Evolutionary conservation across 495 filamentous ascomycete species (phyloP), one percentile per base, ranked within the genome.

Genomic region (Bathelium albidoporum): DNA sequence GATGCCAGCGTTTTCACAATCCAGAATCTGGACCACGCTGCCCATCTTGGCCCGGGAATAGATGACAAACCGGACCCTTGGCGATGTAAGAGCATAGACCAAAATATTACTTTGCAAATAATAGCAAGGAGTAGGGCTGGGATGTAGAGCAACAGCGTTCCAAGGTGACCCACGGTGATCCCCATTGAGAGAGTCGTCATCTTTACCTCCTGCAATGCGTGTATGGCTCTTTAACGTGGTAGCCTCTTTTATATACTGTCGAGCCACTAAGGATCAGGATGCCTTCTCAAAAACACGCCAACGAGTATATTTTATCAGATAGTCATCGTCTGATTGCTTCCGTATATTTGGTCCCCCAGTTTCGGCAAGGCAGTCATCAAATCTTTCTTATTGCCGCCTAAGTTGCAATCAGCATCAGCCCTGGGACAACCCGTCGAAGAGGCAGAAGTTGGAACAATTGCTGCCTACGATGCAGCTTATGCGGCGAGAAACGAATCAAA

Each of bases 1-100:
- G 41, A 45, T 43, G 18, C 28, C 32, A 64, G 55, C 22, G 44
- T 20, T 49, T 20, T 49, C 31, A 62, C 58, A 44, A 67, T 64
- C 65, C 65, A 66, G 44, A 66, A 52, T 18, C 65, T 53, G 4
- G 65, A 60, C 65, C 61, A 66, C 28, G 24, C 11, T 4, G 65
- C 65, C 10, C 44, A 22, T 24, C 29, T 26, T 2, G 65, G 65
- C 18, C 65, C 65, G 22, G 65, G 65, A 1, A 66, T 61, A 26
- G 52, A 4, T 1, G 65, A 66, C n/a, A 66, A 39, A n/a, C 9
- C 22, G 12, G 44, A 9, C 3, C n/a, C 3, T n/a, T 49, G 44
- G 22, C 44, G 44, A 20, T 49, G 22, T n/a, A 49, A 20, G 18
- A 49, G 22, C 7, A 20, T 20, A 49, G 9, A 49, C 44, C 44